Percentiles rank a stretch among this genome's conserved stretches.
Conservation (phyloP, 805 yeast genomes). For the Starmerella vitae region DNA sequence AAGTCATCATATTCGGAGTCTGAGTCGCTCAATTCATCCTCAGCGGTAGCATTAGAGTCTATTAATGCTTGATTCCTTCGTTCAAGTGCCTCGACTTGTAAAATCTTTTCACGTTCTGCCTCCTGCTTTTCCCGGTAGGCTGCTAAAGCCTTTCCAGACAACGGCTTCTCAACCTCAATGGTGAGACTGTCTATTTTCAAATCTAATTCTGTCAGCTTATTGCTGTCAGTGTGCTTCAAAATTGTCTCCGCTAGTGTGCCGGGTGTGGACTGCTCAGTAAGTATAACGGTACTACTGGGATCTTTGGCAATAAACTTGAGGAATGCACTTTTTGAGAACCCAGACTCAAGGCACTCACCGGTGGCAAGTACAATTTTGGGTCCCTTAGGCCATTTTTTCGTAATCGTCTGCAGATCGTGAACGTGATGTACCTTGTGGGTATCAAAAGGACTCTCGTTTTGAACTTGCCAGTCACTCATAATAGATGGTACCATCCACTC, state of each 20-base stretch:
- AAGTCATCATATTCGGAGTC: constrained; percentile 27
- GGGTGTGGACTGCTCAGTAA: constrained; percentile 52
- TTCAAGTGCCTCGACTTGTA: constrained; percentile 26
- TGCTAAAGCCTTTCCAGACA: constrained; percentile 28
- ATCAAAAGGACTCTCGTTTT: constrained; percentile 69
- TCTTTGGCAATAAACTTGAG: constrained; percentile 40
- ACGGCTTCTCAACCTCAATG: constrained; percentile 20
- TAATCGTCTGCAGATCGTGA: constrained; percentile 30
- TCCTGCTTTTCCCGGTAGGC: constrained; percentile 21
- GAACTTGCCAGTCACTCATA: constrained; percentile 70
- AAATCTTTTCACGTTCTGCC: constrained; percentile 17
- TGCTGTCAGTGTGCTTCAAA: constrained; percentile 23
- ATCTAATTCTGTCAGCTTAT: constrained; percentile 8
- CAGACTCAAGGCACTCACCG: constrained; percentile 50
- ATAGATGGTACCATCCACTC: constrained; percentile 93
- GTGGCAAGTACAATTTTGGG: constrained; percentile 73
- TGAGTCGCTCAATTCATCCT: constrained; percentile 23
- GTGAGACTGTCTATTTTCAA: constrained; percentile 6
- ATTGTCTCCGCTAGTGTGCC: constrained; percentile 39
- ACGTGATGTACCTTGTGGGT: constrained; percentile 45
- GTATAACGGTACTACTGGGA: constrained; percentile 53
- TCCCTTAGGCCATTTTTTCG: constrained; percentile 15
- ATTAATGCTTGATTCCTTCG: constrained; percentile 30
- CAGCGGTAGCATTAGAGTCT: constrained; percentile 27
- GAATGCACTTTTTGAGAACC: constrained; percentile 36